Base-by-base conservation (phyloP, 2,329 filamentous ascomycete species). In the Talaromyces islandicus region DNA sequence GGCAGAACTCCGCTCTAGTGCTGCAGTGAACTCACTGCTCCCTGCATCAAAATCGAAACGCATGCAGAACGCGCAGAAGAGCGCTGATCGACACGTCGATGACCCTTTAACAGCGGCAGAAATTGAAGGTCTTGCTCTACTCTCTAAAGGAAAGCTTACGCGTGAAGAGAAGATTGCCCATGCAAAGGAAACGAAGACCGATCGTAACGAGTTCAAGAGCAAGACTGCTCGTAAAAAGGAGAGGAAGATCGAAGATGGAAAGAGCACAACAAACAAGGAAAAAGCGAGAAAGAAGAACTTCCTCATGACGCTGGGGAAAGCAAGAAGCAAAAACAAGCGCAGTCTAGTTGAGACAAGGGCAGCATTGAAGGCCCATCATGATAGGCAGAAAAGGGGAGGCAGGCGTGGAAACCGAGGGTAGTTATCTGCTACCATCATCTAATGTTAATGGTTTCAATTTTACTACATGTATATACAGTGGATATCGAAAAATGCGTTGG, bases 271-370 rank as follows among this genome's bases (percentile, higher is more conserved):
- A 66, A 99, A 99, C 78, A 90, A 90, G 79, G 94, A 99, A 81
- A 99, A 99, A 85, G 86, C 90, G 48, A 83, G 93, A 67, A 91
- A 91, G 83, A 99, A 99, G 89, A 99, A 99, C 76, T 96, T 99
- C 78, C 74, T 99, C 69, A 99, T 99, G 94, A 97, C 93, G 43
- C 78, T 99, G 62, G 91, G 93, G 61, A 97, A 99, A 81, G 94
- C 94, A 11, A 95, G 94, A 82, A 85, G 84, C 66, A 99, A 97
- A 83, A 89, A 94, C 71, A 97, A 97, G 87, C 85, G 92, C 70
- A 96, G 91, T 84, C 79, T 99, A 75, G 85, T 90, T 12, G 88
- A 97, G 77, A 92, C 91, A 64, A 85, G 85, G 70, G 91, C 88
- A 78, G 85, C 92, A 38, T 76, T 97, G 65, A 88, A 85, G 72